Conservation (phyloP, 148 eudicot species). For the Simmondsia chinensis region DNA sequence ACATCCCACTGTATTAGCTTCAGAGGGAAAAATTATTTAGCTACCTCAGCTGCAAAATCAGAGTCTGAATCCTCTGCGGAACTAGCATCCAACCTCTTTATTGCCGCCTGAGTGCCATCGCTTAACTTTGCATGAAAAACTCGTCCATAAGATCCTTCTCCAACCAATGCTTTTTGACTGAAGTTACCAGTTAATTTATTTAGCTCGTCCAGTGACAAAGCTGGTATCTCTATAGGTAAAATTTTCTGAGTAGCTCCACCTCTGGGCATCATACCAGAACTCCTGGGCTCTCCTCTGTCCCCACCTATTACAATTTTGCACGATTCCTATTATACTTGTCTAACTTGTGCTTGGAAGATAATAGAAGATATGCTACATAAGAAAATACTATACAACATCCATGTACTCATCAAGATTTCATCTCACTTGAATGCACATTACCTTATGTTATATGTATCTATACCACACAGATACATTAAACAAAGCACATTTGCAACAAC, state of each 20-base stretch:
- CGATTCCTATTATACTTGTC: background rate
- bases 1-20: no score
- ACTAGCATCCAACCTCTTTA: slow-evolving; percentile 65
- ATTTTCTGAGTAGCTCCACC: slow-evolving; percentile 42
- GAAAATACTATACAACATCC: background rate
- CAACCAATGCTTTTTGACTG: slow-evolving; percentile 49
- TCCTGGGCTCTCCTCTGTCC: slow-evolving; percentile 64
- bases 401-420: no score
- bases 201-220: slow-evolving; percentile 48
- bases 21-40: no score
- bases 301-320: slow-evolving; percentile 23
- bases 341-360: background rate
- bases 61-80: slow-evolving; percentile 64
- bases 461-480: no score
- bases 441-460: no score
- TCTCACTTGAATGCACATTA: no score
- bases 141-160: slow-evolving; percentile 88
- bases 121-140: slow-evolving; percentile 56
- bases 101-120: slow-evolving; percentile 44
- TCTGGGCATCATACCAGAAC: slow-evolving; percentile 23
- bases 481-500: background rate
- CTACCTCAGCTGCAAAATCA: slow-evolving; percentile 58
- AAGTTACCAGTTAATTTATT: slow-evolving; percentile 48
- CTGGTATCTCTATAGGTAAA: slow-evolving; percentile 62
- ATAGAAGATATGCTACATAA: background rate